phyloP scores from a whole-genome alignment of 306 rosid species.

The Geum urbanum region DNA sequence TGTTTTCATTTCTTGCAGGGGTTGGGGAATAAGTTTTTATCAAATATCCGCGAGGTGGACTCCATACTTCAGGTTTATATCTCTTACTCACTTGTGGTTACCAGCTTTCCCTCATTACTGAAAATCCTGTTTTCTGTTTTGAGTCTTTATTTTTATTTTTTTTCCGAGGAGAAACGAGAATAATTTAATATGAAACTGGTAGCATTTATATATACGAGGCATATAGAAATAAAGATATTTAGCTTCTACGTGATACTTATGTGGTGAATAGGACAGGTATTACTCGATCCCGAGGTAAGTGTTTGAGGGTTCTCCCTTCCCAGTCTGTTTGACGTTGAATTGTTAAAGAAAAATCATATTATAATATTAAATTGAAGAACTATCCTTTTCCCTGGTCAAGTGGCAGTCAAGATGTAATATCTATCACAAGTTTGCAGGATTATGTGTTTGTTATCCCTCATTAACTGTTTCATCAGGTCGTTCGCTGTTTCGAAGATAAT shows the following conservation, averaged over 20 bases:
- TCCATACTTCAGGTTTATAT: slow-evolving; percentile 82
- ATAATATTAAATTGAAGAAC: background rate
- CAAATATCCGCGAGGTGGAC: slow-evolving; percentile 96
- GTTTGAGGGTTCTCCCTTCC: background rate
- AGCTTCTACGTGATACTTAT: background rate
- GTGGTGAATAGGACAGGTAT: background rate
- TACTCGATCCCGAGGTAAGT: background rate
- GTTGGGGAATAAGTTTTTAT: slow-evolving; percentile 83
- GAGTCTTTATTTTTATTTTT: background rate
- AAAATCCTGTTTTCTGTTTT: background rate
- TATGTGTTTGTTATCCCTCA: background rate
- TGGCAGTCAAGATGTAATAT: background rate
- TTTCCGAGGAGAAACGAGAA: background rate
- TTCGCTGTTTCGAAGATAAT: slow-evolving; percentile 92
- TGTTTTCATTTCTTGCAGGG: slow-evolving; percentile 61
- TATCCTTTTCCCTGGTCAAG: background rate
- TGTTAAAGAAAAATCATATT: background rate
- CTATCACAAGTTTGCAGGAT: background rate
- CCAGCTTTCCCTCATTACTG: background rate
- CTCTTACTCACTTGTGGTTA: slow-evolving; percentile 8
- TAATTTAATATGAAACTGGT: too few species aligned
- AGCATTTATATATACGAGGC: too few species aligned
- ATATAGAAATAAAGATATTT: too few species aligned
- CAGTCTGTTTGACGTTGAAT: background rate
- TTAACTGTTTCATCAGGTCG: slow-evolving; percentile 52